These are phyloP conservation scores for Eutypella sp. DNA, from an alignment of 2,329 filamentous ascomycete genomes.

Conservation along the genomic window DNA sequence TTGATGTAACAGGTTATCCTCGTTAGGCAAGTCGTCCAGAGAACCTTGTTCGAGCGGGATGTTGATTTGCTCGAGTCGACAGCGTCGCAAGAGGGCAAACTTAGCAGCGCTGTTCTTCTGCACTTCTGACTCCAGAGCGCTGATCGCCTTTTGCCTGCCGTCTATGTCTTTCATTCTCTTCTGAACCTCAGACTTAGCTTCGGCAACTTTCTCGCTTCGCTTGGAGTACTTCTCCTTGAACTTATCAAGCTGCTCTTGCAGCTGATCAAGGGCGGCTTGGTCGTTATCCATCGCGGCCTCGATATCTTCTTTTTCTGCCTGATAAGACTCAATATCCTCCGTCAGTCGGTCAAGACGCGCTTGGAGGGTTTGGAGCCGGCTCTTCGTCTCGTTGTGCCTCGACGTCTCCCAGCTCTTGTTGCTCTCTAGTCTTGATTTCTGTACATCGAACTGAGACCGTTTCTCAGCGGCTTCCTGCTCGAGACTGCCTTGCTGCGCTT, in stretches of 20 bases:
- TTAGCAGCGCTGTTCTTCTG: constrained; percentile 80
- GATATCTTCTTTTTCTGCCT: constrained; percentile 68
- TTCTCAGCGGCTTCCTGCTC: constrained; percentile 88
- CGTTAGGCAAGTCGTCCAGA: constrained; percentile 80
- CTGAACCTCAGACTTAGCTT: constrained; percentile 73
- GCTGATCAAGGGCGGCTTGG: constrained; percentile 69
- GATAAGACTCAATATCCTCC: constrained; percentile 63
- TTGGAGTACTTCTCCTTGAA: constrained; percentile 63
- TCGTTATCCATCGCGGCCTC: constrained; percentile 68
- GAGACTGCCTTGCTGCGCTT: constrained; percentile 84
- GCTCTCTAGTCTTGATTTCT: constrained; percentile 69
- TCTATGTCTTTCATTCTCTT: constrained; percentile 84
- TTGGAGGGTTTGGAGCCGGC: constrained; percentile 65
- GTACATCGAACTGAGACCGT: constrained; percentile 79
- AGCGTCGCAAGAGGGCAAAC: constrained; percentile 79
- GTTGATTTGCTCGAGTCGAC: constrained; percentile 88
- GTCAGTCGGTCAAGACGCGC: constrained; percentile 62
- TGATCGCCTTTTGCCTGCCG: constrained; percentile 65
- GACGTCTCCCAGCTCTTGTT: constrained; percentile 53
- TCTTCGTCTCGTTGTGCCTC: constrained; percentile 52
- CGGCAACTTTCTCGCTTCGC: constrained; percentile 70
- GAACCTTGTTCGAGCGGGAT: constrained; percentile 74
- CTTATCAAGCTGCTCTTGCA: constrained; percentile 67
- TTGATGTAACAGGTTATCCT: constrained; percentile 69
- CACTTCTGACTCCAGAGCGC: constrained; percentile 74